A percentile compares a stretch with the other conserved stretches of the same genome.
Evolutionary conservation across 495 filamentous ascomycete species (phyloP).

Genomic region (Tetracladium marchalianum): DNA sequence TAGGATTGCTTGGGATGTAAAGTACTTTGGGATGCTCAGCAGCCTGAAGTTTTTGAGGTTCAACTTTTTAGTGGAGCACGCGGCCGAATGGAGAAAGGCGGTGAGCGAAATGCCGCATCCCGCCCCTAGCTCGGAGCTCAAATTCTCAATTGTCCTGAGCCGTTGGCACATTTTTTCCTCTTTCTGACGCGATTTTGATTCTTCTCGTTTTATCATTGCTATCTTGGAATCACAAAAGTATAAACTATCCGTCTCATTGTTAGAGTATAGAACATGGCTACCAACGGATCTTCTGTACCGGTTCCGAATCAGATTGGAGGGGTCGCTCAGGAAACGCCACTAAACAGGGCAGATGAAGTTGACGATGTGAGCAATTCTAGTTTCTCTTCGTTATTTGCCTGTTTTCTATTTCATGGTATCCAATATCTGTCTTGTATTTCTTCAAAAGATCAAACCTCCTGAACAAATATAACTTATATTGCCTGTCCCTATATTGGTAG

Average conservation of each 20-base stretch:
- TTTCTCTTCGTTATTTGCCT: too few species aligned
- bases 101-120: neutral
- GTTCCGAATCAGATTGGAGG: neutral
- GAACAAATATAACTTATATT: too few species aligned
- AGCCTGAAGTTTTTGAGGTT: too few species aligned
- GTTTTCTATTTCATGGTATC: too few species aligned
- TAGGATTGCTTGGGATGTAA: neutral
- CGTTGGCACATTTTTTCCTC: neutral
- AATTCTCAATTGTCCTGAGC: neutral
- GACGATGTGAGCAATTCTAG: slow-evolving; percentile 38
- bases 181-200: neutral
- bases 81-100: slow-evolving; percentile 5
- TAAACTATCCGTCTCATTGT: neutral
- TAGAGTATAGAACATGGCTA: slow-evolving; percentile 7
- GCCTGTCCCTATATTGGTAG: too few species aligned
- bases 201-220: neutral
- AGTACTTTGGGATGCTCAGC: too few species aligned
- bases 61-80: neutral
- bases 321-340: slow-evolving; percentile 1
- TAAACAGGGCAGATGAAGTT: slow-evolving; percentile 41
- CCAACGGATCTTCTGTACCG: slow-evolving; percentile 6
- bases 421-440: too few species aligned
- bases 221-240: neutral
- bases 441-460: too few species aligned
- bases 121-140: too few species aligned